Evolutionary conservation across 2,329 filamentous ascomycete genomes (phyloP), one percentile per base, ranked within the genome.

Genomic region (Penicillium vulpinum): DNA sequence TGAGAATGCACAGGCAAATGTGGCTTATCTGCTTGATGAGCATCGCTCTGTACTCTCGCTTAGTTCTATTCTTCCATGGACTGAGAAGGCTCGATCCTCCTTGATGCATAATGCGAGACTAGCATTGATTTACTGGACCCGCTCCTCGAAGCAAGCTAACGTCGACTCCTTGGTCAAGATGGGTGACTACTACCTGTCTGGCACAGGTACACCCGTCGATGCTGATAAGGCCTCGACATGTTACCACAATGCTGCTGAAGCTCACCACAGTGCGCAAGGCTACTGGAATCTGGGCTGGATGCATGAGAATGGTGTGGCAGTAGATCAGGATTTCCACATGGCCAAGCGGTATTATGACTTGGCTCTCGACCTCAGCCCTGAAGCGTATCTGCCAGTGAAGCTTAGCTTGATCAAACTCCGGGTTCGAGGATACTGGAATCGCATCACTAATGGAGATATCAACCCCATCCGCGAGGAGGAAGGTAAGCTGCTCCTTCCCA

Each of bases 201-300:
- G 94, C 7, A 84, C 92, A 24, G 93, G 93, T 3, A 85, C 89
- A 0, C 78, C 84, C 8, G 67, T 79, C 0, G 89, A 95, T 63
- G 78, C 89, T 18, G 88, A 92, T 66, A 96, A 96, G 74, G 95
- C 95, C 6, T 92, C 92, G 0, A 87, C 89, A 43, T 99, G 94
- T 78, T 99, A 99, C 68, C 88, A 90, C 51, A 90, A 91, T 4
- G 94, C 94, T 1, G 92, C 92, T 0, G 94, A 99, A 70, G 92
- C 90, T 58, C 87, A 93, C 65, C 89, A 92, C 70, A 96, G 91
- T 66, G 94, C 93, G 2, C 95, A 99, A 75, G 94, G 95, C 15
- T 85, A 97, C 56, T 99, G 92, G 85, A 97, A 99, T 68, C 81
- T 99, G 15, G 95, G 94, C 5, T 99, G 94, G 94, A 97, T 99